Conservation (phyloP, 768 basidiomycete species). For the Naganishia vaughanmartiniae region DNA sequence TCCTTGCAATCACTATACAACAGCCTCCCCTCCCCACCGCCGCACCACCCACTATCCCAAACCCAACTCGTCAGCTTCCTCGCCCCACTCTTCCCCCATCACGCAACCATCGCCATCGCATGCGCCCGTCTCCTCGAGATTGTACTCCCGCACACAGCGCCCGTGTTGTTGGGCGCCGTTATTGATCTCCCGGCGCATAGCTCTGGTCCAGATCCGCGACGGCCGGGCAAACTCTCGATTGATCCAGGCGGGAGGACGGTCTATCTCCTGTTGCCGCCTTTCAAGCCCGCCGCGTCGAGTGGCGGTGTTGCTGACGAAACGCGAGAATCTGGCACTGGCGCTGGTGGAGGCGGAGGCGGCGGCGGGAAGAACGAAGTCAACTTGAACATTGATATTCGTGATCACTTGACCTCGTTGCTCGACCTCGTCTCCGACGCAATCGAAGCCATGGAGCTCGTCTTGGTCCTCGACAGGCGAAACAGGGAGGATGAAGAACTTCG, state of each 20-base stretch:
- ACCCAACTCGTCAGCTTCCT: conserved; percentile 35
- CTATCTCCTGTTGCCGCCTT: conserved; percentile 21
- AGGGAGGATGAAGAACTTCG: conserved; percentile 41
- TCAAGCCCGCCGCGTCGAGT: conserved; percentile 10
- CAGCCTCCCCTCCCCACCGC: conserved; percentile 20
- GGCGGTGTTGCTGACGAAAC: neutral
- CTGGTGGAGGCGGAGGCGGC: too few relatives aligned
- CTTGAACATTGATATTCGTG: conserved; percentile 43
- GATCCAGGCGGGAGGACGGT: conserved; percentile 26
- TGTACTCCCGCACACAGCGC: conserved; percentile 42
- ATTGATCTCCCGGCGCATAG: conserved; percentile 36
- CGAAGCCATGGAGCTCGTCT: conserved; percentile 40
- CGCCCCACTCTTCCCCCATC: conserved; percentile 43
- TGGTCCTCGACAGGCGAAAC: conserved; percentile 44
- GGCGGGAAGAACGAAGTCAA: neutral
- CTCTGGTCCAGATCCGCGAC: conserved; percentile 8
- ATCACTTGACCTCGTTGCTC: conserved; percentile 46
- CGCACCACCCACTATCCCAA: conserved; percentile 33
- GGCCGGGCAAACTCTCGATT: conserved; percentile 4
- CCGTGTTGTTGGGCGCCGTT: conserved; percentile 42
- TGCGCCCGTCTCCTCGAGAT: conserved; percentile 43
- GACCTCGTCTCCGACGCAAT: conserved; percentile 47
- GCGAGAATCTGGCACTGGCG: neutral
- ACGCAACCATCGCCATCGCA: conserved; percentile 36
- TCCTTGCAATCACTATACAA: neutral